phyloP scores from a whole-genome alignment of 768 basidiomycete species.

The Baorangia bicolor region DNA sequence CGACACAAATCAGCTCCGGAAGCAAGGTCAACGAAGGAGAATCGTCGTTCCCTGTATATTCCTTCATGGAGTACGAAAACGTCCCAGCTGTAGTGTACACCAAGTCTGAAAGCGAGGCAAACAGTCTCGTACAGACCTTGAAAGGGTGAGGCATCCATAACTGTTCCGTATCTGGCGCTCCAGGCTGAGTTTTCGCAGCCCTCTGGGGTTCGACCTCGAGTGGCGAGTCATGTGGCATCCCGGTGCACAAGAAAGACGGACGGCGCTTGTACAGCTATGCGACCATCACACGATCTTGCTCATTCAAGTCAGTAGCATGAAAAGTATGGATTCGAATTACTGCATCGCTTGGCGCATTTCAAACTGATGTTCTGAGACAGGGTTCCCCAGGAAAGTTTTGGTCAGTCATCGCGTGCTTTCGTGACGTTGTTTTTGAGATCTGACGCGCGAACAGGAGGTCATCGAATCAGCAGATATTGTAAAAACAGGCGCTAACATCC shows the following conservation, averaged over 20 bases:
- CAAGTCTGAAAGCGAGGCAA: conserved; percentile 40
- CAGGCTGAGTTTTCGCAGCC: conserved; percentile 26
- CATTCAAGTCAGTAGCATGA: conserved; percentile 49
- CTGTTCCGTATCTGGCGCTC: not conserved
- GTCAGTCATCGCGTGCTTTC: conserved; percentile 21
- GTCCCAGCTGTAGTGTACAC: conserved; percentile 40
- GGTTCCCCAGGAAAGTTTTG: conserved; percentile 44
- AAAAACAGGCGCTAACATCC: conserved; percentile 51
- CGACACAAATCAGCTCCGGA: not conserved
- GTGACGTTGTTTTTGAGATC: not conserved
- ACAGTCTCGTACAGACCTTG: conserved; percentile 38
- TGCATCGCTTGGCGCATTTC: not conserved
- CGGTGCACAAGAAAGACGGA: conserved; percentile 34
- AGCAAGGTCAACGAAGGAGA: conserved; percentile 1
- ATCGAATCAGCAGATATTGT: conserved; percentile 40
- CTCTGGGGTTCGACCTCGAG: conserved; percentile 53
- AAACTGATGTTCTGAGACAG: conserved; percentile 23
- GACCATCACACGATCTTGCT: conserved; percentile 44
- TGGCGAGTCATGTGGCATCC: conserved; percentile 41
- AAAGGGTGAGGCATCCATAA: conserved; percentile 32
- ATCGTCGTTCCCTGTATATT: conserved; percentile 33
- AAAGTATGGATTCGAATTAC: conserved; percentile 30
- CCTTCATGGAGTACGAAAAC: conserved; percentile 34
- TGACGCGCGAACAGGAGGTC: conserved; percentile 36
- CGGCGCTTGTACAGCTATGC: conserved; percentile 47